A percentile compares a stretch with the other conserved stretches of the same genome.
phyloP scores from a whole-genome alignment of 345 rosid species.

The Cardiospermum halicacabum region DNA sequence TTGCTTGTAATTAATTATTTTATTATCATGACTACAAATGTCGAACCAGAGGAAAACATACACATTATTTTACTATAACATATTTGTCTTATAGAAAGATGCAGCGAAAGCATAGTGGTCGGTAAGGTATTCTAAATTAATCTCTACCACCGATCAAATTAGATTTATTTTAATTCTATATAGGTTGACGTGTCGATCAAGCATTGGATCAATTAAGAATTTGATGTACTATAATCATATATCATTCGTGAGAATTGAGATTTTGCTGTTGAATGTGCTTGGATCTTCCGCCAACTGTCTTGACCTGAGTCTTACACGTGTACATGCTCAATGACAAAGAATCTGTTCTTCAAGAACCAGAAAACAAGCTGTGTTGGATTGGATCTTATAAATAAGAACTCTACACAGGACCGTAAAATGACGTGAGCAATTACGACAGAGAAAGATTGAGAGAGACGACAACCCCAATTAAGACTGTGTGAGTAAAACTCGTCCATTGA shows the following conservation, averaged over 20 bases:
- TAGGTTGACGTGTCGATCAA: background rate
- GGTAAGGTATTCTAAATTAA: background rate
- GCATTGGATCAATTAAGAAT: background rate
- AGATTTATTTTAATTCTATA: background rate
- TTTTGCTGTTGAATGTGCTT: background rate
- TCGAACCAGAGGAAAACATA: background rate
- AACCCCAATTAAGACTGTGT: background rate
- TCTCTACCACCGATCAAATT: background rate
- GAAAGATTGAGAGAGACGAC: background rate
- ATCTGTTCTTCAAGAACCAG: no score
- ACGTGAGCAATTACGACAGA: conserved; percentile 18
- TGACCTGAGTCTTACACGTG: conserved; percentile 6
- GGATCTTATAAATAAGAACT: no score
- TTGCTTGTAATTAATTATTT: background rate
- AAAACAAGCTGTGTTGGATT: no score
- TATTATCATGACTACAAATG: background rate
- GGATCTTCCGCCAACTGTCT: background rate
- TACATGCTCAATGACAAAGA: background rate
- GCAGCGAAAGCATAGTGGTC: conserved; percentile 5
- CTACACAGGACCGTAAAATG: background rate
- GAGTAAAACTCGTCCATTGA: background rate
- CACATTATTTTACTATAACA: background rate
- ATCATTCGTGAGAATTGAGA: background rate
- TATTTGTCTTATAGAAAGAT: conserved; percentile 12
- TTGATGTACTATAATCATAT: background rate